Conservation (phyloP, 164 flowering plant species). For the Piper betle region DNA sequence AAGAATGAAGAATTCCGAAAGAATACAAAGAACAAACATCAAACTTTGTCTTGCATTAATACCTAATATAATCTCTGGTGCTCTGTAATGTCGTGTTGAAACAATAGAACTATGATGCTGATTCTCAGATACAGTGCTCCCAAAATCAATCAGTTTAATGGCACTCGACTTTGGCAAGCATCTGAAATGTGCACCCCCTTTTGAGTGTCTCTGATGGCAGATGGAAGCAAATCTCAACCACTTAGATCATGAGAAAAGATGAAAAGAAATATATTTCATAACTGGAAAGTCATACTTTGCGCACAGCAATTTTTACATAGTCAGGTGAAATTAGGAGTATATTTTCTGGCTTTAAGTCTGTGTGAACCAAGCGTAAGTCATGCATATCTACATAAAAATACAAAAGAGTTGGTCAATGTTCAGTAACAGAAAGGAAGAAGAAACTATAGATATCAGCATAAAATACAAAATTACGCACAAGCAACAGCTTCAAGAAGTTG, state of each 20-base stretch:
- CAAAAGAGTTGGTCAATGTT: conserved; percentile 2
- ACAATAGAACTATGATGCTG: conserved; percentile 70
- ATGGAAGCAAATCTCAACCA: not conserved
- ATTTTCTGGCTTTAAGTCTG: conserved; percentile 93
- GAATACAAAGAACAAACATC: not conserved
- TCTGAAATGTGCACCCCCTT: conserved; percentile 41
- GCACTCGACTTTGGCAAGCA: conserved; percentile 92
- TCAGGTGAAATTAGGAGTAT: conserved; percentile 80
- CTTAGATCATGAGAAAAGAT: not conserved
- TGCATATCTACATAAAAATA: conserved; percentile 63
- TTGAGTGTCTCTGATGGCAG: conserved; percentile 37
- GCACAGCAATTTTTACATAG: conserved; percentile 46
- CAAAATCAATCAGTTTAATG: conserved; percentile 97
- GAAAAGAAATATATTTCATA: no score
- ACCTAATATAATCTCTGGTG: conserved; percentile 97
- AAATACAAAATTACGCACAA: conserved; percentile 50
- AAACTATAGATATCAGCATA: not conserved
- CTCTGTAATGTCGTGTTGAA: conserved; percentile 90
- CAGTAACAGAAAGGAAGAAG: conserved; percentile 3
- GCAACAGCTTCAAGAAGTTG: conserved; percentile 98
- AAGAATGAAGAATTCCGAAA: not conserved
- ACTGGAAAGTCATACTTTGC: conserved; percentile 33
- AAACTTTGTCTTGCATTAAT: conserved; percentile 4
- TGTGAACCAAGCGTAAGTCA: conserved; percentile 69
- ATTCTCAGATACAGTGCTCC: conserved; percentile 70